These are phyloP conservation scores for Paraphaeosphaeria sporulosa DNA, from an alignment of 2,329 filamentous ascomycete genomes.

Conservation along the genomic window DNA sequence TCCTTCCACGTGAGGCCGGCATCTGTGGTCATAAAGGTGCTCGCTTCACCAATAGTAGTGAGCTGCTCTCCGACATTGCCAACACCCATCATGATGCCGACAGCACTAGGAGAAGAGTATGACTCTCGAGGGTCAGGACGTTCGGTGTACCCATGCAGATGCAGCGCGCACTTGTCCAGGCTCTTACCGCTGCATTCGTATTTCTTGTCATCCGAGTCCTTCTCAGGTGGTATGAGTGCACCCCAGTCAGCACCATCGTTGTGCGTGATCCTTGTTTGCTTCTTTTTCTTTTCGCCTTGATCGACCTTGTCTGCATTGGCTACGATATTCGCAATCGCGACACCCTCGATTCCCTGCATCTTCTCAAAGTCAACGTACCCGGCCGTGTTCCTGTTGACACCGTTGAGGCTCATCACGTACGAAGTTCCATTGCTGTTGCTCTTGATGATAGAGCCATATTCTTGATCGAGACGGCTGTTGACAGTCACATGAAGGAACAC, in stretches of 20 bases:
- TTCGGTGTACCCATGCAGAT: slow-evolving; percentile 96
- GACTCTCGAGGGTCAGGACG: slow-evolving; percentile 81
- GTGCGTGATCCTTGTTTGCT: slow-evolving; percentile 92
- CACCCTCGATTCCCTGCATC: slow-evolving; percentile 89
- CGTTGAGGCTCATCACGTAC: slow-evolving; percentile 82
- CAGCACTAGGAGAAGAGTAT: slow-evolving; percentile 85
- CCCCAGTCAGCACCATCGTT: slow-evolving; percentile 94
- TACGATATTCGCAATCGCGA: slow-evolving; percentile 86
- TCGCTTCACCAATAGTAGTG: slow-evolving; percentile 71
- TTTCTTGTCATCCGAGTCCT: slow-evolving; percentile 73
- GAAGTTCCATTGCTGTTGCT: slow-evolving; percentile 98
- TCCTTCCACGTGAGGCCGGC: slow-evolving; percentile 89
- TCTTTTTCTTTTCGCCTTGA: slow-evolving; percentile 73
- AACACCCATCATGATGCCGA: slow-evolving; percentile 88
- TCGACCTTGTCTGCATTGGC: slow-evolving; percentile 72
- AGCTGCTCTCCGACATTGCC: slow-evolving; percentile 87
- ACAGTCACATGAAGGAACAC: slow-evolving; percentile 93
- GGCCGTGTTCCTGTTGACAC: slow-evolving; percentile 78
- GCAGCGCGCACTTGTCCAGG: slow-evolving; percentile 76
- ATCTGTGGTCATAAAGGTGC: slow-evolving; percentile 91
- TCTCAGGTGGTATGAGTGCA: slow-evolving; percentile 73
- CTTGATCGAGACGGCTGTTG: slow-evolving; percentile 67
- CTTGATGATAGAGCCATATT: slow-evolving; percentile 91
- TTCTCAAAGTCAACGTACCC: slow-evolving; percentile 97
- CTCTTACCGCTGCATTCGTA: slow-evolving; percentile 72